These are phyloP conservation scores for Obelidium mucronatum DNA, from an alignment of 192 early-diverging fungal species.

Conservation along the genomic window DNA sequence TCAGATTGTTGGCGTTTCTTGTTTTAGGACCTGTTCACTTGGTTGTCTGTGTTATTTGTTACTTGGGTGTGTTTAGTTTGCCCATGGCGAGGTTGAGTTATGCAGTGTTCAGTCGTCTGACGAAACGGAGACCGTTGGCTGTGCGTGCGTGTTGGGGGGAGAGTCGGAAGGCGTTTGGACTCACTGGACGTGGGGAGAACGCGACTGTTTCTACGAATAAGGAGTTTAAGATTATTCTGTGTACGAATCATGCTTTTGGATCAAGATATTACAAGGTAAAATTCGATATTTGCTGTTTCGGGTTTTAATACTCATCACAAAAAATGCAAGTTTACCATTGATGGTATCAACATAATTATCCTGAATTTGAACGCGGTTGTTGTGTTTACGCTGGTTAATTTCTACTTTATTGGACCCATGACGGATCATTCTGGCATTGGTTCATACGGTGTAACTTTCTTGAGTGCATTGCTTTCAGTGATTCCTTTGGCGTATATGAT, in stretches of 20 bases:
- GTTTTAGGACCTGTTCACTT: constrained; percentile 80
- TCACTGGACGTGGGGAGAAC: neutral
- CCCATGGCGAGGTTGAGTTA: constrained; percentile 96
- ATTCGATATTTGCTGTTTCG: neutral
- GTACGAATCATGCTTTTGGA: constrained; percentile 89
- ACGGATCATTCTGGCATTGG: constrained; percentile 57
- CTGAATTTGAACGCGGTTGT: constrained; percentile 89
- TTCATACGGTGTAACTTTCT: constrained; percentile 71
- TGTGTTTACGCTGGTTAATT: constrained; percentile 82
- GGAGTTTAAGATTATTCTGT: constrained; percentile 77
- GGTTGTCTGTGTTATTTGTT: constrained; percentile 77
- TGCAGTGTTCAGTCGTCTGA: constrained; percentile 78
- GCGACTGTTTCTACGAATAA: constrained; percentile 1
- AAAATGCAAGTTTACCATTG: constrained; percentile 88
- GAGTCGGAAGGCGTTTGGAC: constrained; percentile 3
- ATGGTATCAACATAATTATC: constrained; percentile 97
- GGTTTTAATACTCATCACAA: no score
- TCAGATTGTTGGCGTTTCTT: constrained; percentile 33
- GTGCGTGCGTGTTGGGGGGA: constrained; percentile 14
- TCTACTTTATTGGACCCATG: constrained; percentile 72
- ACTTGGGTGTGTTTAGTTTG: constrained; percentile 85
- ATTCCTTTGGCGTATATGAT: constrained; percentile 96
- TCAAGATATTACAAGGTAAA: constrained; percentile 88
- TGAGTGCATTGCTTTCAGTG: constrained; percentile 75
- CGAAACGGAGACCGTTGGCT: constrained; percentile 54